Base-by-base conservation (phyloP, 2,329 filamentous ascomycete genomes). In the Chrysosporium keratinophilum region DNA sequence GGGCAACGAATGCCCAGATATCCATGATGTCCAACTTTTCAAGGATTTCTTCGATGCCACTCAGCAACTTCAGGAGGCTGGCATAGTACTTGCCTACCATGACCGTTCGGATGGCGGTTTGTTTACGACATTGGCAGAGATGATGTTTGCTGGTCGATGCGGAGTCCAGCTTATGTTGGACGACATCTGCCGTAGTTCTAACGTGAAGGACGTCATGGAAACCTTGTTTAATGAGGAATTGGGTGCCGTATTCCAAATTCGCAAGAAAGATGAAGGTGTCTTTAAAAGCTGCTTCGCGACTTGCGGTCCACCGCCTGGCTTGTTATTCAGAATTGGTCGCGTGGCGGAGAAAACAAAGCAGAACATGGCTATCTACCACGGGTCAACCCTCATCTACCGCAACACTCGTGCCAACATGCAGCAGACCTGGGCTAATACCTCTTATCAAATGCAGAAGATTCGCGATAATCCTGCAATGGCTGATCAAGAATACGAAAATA, bases 91-190 rank as follows among this genome's bases (percentile, higher is more conserved):
- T 19, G 91, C 91, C 2, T 97, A 97, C 68, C 93, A 97, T 68
- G 93, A 97, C 70, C 80, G 87, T 45, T 96, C 89, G 0, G 91
- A 97, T 67, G 93, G 91, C 68, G 93, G 93, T 64, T 75, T 97
- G 9, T 81, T 97, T 66, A 93, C 91, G 0, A 90, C 91, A 5
- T 73, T 97, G 34, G 87, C 84, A 2, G 93, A 98, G 72, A 97
- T 97, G 93, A 94, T 95, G 82, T 97, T 97, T 67, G 91, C 93
- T 33, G 93, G 93, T 28, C 85, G 90, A 54, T 94, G 87, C 64
- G 93, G 91, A 57, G 79, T 88, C 31, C 87, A 94, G 61, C 76
- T 97, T 56, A 85, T 87, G 76, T 76, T 96, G 54, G 90, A 96
- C 65, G 80, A 79, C 52, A 72, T 75, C 44, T 74, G 69, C 58